Base-by-base conservation (phyloP, 2,329 filamentous ascomycete genomes). In the Colletotrichum sublineola region DNA sequence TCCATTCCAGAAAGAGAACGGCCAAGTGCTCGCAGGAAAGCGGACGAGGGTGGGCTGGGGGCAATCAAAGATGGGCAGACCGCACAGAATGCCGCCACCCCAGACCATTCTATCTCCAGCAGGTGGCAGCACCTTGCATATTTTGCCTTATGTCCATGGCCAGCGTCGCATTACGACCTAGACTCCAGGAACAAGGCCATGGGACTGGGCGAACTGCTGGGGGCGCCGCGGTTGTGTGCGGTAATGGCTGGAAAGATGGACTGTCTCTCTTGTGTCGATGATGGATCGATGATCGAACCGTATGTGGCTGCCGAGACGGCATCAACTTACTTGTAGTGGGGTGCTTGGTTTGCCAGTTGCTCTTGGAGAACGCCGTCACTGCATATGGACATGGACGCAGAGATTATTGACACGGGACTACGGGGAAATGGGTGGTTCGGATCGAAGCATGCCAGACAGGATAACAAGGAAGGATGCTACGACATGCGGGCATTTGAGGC, bases 41-140 rank as follows among this genome's bases (percentile, higher is more conserved):
- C 66, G 40, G 48, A 65, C 48, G 70, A 69, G 24, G 20, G 40
- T 70, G 60, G 70, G 60, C 66, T 64, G 60, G 46, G 55, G 66
- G 33, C 55, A 72, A 69, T 65, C 55, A 64, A 72, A 61, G 44
- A 72, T 69, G 66, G 66, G 55, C 66, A 69, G 70, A 72, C 66
- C 20, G 33, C 40, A 69, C 40, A 64, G 60, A 31, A 63, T 64
- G 58, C 60, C 58, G 46, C 69, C 53, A 64, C 48, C 66, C 58
- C 60, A 44, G 60, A 50, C 24, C 40, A 56, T 55, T 50, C 40
- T 56, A 50, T 65, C 67, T 73, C 55, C 31, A 63, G 38, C 48
- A 62, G 29, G 24, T 48, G 61, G 48, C 53, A 55, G 42, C 31
- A 69, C 50, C 42, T 46, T 46, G 36, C 40, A n/a, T 53, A 29